Evolutionary conservation across 805 yeast genomes (phyloP).

Genomic region (Kuraishia cidri): DNA sequence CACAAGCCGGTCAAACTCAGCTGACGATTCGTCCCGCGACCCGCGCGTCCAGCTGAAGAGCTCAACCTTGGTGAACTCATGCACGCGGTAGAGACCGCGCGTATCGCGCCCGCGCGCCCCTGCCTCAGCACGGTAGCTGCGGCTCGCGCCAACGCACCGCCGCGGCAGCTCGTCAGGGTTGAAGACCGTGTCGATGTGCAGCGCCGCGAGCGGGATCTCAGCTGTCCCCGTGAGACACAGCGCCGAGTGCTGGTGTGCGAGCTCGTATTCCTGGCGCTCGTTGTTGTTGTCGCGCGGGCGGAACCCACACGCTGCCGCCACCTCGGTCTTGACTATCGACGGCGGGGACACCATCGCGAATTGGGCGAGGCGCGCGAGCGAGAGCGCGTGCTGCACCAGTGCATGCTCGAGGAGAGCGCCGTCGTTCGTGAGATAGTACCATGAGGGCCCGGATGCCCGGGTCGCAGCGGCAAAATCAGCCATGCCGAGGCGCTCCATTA

Average conservation of each 20-base stretch:
- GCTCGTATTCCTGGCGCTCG: slow-evolving; percentile 75
- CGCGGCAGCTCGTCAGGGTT: slow-evolving; percentile 35
- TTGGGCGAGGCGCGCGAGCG: slow-evolving; percentile 56
- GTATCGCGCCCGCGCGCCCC: slow-evolving; percentile 95
- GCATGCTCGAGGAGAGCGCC: slow-evolving; percentile 92
- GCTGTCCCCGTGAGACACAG: slow-evolving; percentile 88
- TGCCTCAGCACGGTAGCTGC: slow-evolving; percentile 93
- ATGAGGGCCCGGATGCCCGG: slow-evolving; percentile 71
- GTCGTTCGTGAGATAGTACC: slow-evolving; percentile 78
- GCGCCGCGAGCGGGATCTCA: slow-evolving; percentile 87
- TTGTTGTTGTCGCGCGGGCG: slow-evolving; percentile 83
- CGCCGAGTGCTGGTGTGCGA: slow-evolving; percentile 29
- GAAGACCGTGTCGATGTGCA: slow-evolving; percentile 45
- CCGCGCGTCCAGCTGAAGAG: slow-evolving; percentile 65
- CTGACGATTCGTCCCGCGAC: slow-evolving; percentile 21
- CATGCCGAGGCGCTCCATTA: slow-evolving; percentile 60
- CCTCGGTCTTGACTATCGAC: slow-evolving; percentile 68
- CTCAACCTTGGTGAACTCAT: slow-evolving; percentile 94
- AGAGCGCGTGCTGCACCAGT: slow-evolving; percentile 67
- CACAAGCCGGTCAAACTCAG: slow-evolving; percentile 51
- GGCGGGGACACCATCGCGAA: slow-evolving; percentile 77
- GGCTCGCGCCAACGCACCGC: slow-evolving; percentile 68
- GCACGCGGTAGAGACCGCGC: slow-evolving; percentile 87
- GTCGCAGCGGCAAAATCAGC: slow-evolving; percentile 70
- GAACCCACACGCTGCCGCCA: slow-evolving; percentile 88